Conservation (phyloP, 257 asterid species). For the Solanum piurae region DNA sequence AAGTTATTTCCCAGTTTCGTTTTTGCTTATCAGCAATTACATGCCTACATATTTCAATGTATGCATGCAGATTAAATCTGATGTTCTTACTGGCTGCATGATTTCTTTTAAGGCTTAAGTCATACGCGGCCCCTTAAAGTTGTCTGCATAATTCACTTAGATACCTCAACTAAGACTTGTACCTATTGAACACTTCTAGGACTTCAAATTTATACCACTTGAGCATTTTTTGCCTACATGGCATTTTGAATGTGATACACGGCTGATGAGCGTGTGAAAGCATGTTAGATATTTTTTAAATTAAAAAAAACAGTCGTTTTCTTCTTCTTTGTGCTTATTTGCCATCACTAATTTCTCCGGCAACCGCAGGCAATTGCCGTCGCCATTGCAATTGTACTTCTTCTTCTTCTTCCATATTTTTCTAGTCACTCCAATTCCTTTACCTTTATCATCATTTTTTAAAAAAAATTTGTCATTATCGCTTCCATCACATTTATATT, state of each 20-base stretch:
- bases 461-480: too few species aligned
- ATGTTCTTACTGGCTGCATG: not conserved
- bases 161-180: not conserved
- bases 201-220: not conserved
- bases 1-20: not conserved
- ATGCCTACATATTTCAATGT: not conserved
- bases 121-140: not conserved
- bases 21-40: not conserved
- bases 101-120: not conserved
- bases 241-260: not conserved
- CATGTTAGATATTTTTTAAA: not conserved
- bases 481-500: too few species aligned
- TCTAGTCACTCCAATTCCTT: not conserved
- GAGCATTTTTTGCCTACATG: not conserved
- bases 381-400: not conserved
- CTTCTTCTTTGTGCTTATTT: not conserved
- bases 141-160: not conserved
- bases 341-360: not conserved
- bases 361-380: not conserved
- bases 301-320: not conserved
- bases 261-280: not conserved
- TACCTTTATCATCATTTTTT: not conserved
- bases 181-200: not conserved
- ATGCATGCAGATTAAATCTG: not conserved
- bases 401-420: not conserved